phyloP scores from a whole-genome alignment of 129 eudicot genomes.

The Scalesia atractyloides region DNA sequence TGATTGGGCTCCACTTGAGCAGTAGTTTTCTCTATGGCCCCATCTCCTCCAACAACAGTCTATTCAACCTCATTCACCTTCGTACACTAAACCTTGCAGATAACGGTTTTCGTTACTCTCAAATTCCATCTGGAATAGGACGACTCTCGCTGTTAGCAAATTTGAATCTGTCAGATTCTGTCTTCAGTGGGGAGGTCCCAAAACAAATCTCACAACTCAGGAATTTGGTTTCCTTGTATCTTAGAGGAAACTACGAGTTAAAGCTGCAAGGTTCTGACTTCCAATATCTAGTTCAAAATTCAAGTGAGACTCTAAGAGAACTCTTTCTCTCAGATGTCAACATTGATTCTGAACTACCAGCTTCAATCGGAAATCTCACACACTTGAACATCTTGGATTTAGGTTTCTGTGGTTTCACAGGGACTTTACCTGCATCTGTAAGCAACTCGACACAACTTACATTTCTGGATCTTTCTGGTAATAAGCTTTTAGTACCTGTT shows the following conservation, averaged over 20 bases:
- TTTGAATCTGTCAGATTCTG: too few relatives aligned
- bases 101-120: slow-evolving; percentile 19
- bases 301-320: too few relatives aligned
- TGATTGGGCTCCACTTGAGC: slow-evolving; percentile 23
- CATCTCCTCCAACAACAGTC: slow-evolving; percentile 14
- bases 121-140: slow-evolving; percentile 26
- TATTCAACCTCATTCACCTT: slow-evolving; percentile 25
- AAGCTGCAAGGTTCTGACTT: too few relatives aligned
- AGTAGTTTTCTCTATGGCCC: slow-evolving; percentile 27
- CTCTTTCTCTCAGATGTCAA: too few relatives aligned
- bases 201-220: too few relatives aligned
- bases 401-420: slow-evolving; percentile 1
- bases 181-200: too few relatives aligned
- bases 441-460: slow-evolving; percentile 36
- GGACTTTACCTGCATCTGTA: slow-evolving; percentile 35
- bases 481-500: not conserved
- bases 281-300: too few relatives aligned
- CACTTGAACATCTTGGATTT: slow-evolving; percentile 16
- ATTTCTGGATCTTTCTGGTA: not conserved
- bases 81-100: slow-evolving; percentile 14
- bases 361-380: slow-evolving; percentile 35
- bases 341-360: slow-evolving; percentile 19
- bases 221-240: too few relatives aligned
- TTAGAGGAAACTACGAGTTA: too few relatives aligned
- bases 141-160: slow-evolving; percentile 5